Percentiles rank a stretch among this genome's conserved stretches.
phyloP scores from a whole-genome alignment of 1,139 yeast genomes.

The Hansenula sp. region DNA sequence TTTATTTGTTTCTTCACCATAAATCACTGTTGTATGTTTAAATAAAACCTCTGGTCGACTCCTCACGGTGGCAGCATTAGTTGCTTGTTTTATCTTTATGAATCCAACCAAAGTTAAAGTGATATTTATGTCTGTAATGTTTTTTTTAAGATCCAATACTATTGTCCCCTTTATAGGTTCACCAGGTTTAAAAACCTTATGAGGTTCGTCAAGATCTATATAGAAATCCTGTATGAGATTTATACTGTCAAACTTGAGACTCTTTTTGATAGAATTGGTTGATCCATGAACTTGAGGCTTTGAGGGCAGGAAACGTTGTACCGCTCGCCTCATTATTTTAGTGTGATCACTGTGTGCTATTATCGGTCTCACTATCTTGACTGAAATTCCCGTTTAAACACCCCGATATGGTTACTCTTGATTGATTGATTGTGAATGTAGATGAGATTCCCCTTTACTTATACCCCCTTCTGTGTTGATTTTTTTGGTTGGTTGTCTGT shows the following conservation, averaged over 20 bases:
- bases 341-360: not conserved
- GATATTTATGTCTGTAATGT: slow-evolving; percentile 49
- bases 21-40: slow-evolving; percentile 62
- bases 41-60: slow-evolving; percentile 51
- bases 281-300: slow-evolving; percentile 12
- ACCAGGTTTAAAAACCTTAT: slow-evolving; percentile 55
- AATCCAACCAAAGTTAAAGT: slow-evolving; percentile 51
- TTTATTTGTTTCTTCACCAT: slow-evolving; percentile 42
- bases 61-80: slow-evolving; percentile 45
- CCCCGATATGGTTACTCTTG: no score
- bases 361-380: no score
- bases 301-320: slow-evolving; percentile 20
- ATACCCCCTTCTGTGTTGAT: no score
- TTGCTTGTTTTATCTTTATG: slow-evolving; percentile 46
- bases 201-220: slow-evolving; percentile 68
- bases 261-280: slow-evolving; percentile 17
- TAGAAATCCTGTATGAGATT: slow-evolving; percentile 58
- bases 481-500: no score
- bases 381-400: no score
- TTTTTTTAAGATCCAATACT: slow-evolving; percentile 50
- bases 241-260: slow-evolving; percentile 36
- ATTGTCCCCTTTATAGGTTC: slow-evolving; percentile 63
- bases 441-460: no score
- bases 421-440: no score
- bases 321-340: slow-evolving; percentile 22